Evolutionary conservation across 306 rosid genomes (phyloP).

Genomic region (Arachis hypogaea): DNA sequence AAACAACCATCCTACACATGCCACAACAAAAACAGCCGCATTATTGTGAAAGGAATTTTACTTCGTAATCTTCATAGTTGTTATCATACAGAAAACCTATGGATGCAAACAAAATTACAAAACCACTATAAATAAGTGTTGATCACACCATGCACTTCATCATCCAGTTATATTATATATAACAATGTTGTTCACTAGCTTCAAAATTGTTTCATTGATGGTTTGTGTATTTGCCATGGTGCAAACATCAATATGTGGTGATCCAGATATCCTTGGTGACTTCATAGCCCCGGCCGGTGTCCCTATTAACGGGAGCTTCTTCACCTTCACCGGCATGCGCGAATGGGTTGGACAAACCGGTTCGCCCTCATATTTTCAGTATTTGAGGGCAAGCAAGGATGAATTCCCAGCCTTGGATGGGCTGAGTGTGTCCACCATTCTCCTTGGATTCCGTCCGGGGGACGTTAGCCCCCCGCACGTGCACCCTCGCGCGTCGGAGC

Average conservation of each 20-base stretch:
- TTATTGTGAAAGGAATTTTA: no score
- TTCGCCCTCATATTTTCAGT: conserved; percentile 30
- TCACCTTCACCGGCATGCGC: conserved; percentile 56
- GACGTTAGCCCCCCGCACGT: conserved; percentile 52
- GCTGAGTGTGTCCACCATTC: conserved; percentile 61
- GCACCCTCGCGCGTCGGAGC: conserved; percentile 58
- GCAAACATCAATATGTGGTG: no score
- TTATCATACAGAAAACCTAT: no score
- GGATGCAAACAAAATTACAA: background rate
- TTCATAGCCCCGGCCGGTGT: conserved; percentile 27
- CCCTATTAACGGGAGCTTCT: conserved; percentile 44
- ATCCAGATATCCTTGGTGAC: no score
- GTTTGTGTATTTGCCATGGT: no score
- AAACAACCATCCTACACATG: no score
- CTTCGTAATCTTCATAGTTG: no score
- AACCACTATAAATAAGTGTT: background rate
- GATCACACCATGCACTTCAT: no score
- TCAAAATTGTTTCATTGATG: no score
- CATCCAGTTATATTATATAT: background rate
- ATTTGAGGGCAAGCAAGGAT: conserved; percentile 39
- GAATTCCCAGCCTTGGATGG: conserved; percentile 43
- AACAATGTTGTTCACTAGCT: no score
- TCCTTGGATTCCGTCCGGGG: conserved; percentile 41
- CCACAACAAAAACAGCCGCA: no score
- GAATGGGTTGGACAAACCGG: background rate